phyloP scores from a whole-genome alignment of 2,329 filamentous ascomycete genomes.

The Fusarium xylarioides region DNA sequence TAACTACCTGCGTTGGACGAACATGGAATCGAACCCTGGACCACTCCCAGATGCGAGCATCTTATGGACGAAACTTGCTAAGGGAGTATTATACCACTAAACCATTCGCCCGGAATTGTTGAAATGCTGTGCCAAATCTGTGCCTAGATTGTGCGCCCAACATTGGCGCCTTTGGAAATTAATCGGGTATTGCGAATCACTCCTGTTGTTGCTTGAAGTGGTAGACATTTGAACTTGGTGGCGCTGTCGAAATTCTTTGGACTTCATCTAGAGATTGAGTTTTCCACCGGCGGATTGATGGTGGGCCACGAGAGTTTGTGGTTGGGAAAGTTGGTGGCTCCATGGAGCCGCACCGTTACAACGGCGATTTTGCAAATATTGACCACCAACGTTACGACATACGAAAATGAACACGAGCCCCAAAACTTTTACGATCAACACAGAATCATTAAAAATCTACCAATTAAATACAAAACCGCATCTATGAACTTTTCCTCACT shows the following conservation, averaged over 20 bases:
- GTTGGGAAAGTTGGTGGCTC: rapidly evolving
- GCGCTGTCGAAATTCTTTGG: rapidly evolving
- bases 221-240: rapidly evolving
- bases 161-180: rapidly evolving
- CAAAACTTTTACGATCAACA: rapidly evolving
- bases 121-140: rapidly evolving
- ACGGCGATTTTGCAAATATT: rapidly evolving
- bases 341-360: background rate
- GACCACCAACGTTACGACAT: rapidly evolving
- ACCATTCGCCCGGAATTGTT: conserved; percentile 9
- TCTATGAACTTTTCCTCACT: background rate
- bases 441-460: rapidly evolving
- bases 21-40: conserved; percentile 18
- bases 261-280: rapidly evolving
- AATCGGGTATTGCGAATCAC: background rate
- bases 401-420: rapidly evolving
- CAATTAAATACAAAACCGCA: background rate
- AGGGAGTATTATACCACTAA: conserved; percentile 19
- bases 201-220: rapidly evolving
- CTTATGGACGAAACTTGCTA: conserved; percentile 5
- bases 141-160: rapidly evolving
- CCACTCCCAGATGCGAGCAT: conserved; percentile 6
- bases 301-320: rapidly evolving
- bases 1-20: conserved; percentile 3
- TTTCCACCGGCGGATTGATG: rapidly evolving